phyloP scores from a whole-genome alignment of 495 filamentous ascomycete genomes.

The Podospora fimiseda region DNA sequence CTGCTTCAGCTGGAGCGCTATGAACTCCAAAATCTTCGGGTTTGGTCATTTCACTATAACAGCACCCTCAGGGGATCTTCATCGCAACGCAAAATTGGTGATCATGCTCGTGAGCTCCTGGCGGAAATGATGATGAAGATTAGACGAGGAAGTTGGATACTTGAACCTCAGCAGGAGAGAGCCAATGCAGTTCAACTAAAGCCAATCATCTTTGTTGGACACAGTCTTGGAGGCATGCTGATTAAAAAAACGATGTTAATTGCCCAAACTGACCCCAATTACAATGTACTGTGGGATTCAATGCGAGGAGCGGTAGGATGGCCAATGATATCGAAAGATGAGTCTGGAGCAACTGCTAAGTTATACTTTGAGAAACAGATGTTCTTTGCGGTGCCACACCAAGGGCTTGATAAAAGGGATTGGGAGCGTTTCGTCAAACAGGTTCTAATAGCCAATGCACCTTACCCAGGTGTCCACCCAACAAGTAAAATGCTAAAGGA shows the following conservation, averaged over 20 bases:
- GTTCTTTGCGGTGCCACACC: conserved; percentile 13
- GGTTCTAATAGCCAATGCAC: conserved; percentile 2
- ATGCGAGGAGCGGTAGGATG: conserved; percentile 8
- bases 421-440: conserved; percentile 6
- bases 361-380: conserved; percentile 6
- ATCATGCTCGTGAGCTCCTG: conserved; percentile 6
- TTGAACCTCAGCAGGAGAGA: neutral
- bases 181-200: neutral
- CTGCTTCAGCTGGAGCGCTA: neutral
- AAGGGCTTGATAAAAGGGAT: neutral
- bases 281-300: conserved; percentile 6
- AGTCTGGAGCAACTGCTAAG: neutral
- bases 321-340: neutral
- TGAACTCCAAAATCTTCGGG: neutral
- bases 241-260: conserved; percentile 7
- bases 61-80: conserved; percentile 1
- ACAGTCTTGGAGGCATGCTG: conserved; percentile 10
- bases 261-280: neutral
- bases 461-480: neutral
- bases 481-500: conserved; percentile 7
- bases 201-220: conserved; percentile 11
- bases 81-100: neutral
- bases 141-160: neutral
- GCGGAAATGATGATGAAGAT: neutral
- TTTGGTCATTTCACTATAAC: conserved; percentile 10